Base-by-base conservation (phyloP, 306 rosid genomes). In the Elaeagnus macrophylla region DNA sequence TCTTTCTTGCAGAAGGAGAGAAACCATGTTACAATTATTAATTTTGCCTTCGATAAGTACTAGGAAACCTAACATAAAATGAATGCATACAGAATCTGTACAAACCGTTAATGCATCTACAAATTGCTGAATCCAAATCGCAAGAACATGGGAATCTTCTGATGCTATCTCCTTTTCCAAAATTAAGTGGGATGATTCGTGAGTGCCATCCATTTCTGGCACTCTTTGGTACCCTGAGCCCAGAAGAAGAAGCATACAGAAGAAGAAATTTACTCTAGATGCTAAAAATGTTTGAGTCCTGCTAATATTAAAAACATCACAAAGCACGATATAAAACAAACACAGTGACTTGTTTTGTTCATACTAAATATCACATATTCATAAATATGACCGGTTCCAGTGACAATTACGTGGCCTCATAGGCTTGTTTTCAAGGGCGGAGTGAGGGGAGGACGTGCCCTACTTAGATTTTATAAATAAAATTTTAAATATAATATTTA, bases 121-220 rank as follows among this genome's bases (percentile, higher is more conserved):
- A 78, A 87, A 91, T 62, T 91, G 99, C 54, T 70, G 83, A 66
- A 60, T 75, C 99, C 96, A 91, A 68, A 80, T 46, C 55, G 64
- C 51, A 61, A 82, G 66, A 59, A 78, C 64, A 47, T 57, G 48
- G 38, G 65, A 53, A 70, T 73, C 68, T 69, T 76, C 79, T 41
- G 40, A 52, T 52, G 63, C 47, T 54, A 17, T 57, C 42, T 69
- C 77, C 61, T 57, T 58, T 41, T 48, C 66, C 50, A 9, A 48
- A 61, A 9, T 40, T 58, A 70, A 51, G n/a, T 54, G 16, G 39
- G 81, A 71, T 61, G 67, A 66, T 80, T 67, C 83, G 39, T 72
- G 70, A 44, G 10, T 61, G 58, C 67, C 68, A 37, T 80, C 82
- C 48, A 14, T 65, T 63, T 62, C 72, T 51, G 72, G 75, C 39